phyloP scores from a whole-genome alignment of 768 basidiomycete species.

The Sarcomyxa edulis region DNA sequence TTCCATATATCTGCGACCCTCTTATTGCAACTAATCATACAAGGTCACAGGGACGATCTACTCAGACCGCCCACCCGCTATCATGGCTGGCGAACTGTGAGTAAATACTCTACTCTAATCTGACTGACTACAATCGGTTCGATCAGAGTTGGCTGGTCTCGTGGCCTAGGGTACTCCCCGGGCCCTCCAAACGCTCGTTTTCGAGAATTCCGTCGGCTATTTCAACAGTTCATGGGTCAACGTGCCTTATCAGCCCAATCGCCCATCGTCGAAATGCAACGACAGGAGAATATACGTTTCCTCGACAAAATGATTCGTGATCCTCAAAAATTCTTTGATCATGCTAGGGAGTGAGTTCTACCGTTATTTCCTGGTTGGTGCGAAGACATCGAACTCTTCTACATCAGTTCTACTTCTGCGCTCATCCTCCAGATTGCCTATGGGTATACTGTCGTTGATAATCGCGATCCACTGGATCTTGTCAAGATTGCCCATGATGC shows the following conservation, averaged over 20 bases:
- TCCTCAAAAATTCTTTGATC: background rate
- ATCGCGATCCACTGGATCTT: conserved; percentile 14
- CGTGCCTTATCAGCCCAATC: conserved; percentile 1
- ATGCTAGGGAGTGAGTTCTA: conserved; percentile 1
- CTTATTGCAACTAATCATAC: background rate
- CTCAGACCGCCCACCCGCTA: conserved; percentile 2
- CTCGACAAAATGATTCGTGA: too few species aligned
- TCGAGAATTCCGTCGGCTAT: conserved; percentile 3
- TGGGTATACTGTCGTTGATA: conserved; percentile 16
- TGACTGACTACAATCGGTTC: background rate
- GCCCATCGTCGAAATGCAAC: too few species aligned
- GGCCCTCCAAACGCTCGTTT: conserved; percentile 3
- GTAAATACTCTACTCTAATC: background rate
- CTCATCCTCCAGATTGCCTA: conserved; percentile 18
- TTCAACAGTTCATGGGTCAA: conserved; percentile 3
- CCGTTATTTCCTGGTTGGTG: background rate
- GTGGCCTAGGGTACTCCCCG: conserved; percentile 4
- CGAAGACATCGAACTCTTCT: background rate
- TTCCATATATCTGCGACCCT: background rate
- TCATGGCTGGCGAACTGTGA: conserved; percentile 6
- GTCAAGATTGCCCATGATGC: conserved; percentile 28
- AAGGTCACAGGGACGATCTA: conserved; percentile 1
- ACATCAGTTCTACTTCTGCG: conserved; percentile 19
- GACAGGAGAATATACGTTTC: too few species aligned
- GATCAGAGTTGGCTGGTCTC: conserved; percentile 3